phyloP scores from a whole-genome alignment of 176 grass and related monocot species.

The Triticum turgidum region DNA sequence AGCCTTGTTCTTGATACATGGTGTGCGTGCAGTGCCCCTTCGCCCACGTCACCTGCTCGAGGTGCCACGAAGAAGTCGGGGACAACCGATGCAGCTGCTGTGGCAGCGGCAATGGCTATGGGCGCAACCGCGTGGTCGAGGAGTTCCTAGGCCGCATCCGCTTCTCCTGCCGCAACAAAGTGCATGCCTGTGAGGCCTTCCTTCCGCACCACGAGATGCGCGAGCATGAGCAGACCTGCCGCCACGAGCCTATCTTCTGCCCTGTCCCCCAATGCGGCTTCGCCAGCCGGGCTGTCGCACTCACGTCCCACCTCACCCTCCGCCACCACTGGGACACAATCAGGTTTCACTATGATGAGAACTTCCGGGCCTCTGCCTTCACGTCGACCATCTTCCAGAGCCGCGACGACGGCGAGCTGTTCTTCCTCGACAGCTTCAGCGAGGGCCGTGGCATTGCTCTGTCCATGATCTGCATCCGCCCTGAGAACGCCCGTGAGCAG shows the following conservation, averaged over 20 bases:
- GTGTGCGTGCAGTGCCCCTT: not conserved
- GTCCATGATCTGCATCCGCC: conserved; percentile 9
- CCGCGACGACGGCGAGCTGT: not conserved
- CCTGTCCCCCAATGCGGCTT: not conserved
- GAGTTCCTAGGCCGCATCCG: not conserved
- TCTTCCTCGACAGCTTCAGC: not conserved
- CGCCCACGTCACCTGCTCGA: not conserved
- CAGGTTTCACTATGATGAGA: not conserved
- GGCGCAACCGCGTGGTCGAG: not conserved
- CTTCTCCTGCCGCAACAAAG: conserved; percentile 15
- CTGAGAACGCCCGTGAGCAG: not conserved
- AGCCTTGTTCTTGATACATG: not conserved
- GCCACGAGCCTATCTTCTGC: conserved; percentile 1
- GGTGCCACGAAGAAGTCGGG: not conserved
- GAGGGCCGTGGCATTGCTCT: not conserved
- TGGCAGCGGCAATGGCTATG: not conserved
- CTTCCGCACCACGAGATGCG: not conserved
- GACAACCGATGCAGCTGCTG: conserved; percentile 8
- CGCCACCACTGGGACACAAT: not conserved
- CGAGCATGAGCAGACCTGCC: not conserved
- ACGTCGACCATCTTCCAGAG: not conserved
- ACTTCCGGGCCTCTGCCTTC: not conserved
- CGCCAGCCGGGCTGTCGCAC: not conserved
- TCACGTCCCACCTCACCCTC: not conserved
- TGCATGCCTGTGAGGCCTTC: not conserved